Evolutionary conservation across 768 basidiomycete genomes (phyloP), one percentile per base, ranked within the genome.

Genomic region (Suillus lakei): DNA sequence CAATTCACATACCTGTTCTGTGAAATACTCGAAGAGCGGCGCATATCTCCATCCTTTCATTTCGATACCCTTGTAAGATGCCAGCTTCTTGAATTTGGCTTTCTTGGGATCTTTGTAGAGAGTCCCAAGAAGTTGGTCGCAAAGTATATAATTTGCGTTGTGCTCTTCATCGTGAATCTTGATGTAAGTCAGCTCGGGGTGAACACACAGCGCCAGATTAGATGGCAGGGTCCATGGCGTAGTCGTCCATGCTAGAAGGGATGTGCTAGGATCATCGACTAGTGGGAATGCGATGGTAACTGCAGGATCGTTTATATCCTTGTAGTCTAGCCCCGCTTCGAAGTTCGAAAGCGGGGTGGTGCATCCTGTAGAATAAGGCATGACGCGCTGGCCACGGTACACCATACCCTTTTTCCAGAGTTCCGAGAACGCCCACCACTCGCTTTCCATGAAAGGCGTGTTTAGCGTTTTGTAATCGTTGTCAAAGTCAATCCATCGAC

Each of bases 401-500:
- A 99, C 96, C 80, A 96, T 79, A 6, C 84, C 88, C 77, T 95
- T 97, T 73, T 95, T 88, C 85, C 90, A 97, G n/a, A 99, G 85
- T 75, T 96, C 89, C 61, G 88, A 83, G 78, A 99, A 99, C 10
- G 94, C 98, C 98, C 98, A 99, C 98, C 98, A 99, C 13, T 98
- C 94, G 55, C 89, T 91, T 83, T 99, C 98, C 98, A 99, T 99
- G 78, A 93, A 99, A 10, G 89, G 81, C 8, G 89, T 78, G 72
- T 99, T 95, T 67, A 99, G 85, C 18, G 98, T 99, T 83, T 98
- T 99, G 84, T 99, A 99, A 72, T 98, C 98, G 71, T 98, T 93
- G 78, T 99, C 98, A 71, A 99, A 99, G 79, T 99, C 98, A 80
- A 99, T 99, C 98, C 98, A 99, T 68, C 98, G 89, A 39, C 97